phyloP scores from a whole-genome alignment of 805 yeast species.

The Candida nemodendra region DNA sequence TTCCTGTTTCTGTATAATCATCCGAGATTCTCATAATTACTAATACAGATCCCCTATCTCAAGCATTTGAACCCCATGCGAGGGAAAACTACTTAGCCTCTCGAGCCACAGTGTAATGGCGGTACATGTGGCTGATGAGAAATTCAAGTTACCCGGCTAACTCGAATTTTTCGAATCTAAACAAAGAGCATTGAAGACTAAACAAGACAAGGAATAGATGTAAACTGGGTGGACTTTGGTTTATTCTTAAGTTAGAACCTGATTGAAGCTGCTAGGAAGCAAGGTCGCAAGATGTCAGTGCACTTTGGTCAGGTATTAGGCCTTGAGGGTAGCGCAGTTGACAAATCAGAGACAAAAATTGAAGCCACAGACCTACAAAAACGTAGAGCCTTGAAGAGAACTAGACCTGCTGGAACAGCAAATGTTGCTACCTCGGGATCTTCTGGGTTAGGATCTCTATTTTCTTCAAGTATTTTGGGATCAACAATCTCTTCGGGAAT shows the following conservation, averaged over 20 bases:
- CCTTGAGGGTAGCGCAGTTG: conserved; percentile 13
- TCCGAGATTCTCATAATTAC: no score
- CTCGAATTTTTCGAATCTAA: conserved; percentile 9
- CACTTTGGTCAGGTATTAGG: conserved; percentile 31
- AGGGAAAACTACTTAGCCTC: no score
- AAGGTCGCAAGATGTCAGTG: conserved; percentile 22
- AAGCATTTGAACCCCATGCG: no score
- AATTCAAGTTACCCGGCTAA: background rate
- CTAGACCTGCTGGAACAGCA: conserved; percentile 10
- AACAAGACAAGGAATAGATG: conserved; percentile 3
- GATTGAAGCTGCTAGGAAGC: conserved; percentile 8
- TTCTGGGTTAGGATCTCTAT: conserved; percentile 14
- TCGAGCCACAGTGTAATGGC: no score
- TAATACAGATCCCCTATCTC: no score
- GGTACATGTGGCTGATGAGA: no score
- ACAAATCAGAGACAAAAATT: conserved; percentile 17
- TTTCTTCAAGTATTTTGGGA: conserved; percentile 5
- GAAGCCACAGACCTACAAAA: conserved; percentile 27
- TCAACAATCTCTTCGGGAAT: conserved; percentile 13
- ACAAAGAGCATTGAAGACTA: conserved; percentile 3
- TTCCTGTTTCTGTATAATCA: no score
- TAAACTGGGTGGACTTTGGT: no score
- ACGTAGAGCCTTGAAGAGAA: conserved; percentile 25
- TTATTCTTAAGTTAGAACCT: no score
- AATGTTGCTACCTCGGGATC: conserved; percentile 3